phyloP scores from a whole-genome alignment of 306 rosid species.

The Cucurbita moschata region DNA sequence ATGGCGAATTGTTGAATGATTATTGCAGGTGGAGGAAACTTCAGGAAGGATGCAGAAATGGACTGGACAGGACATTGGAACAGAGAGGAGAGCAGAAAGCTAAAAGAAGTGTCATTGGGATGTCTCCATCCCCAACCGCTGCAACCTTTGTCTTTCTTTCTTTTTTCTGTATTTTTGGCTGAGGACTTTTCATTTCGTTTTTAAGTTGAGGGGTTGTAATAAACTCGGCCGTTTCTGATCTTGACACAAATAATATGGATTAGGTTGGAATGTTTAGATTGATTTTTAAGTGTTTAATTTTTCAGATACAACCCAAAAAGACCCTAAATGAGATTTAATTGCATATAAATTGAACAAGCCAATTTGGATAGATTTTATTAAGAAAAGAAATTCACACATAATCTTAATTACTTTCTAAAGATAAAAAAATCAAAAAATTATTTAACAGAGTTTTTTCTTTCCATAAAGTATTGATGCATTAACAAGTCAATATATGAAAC shows the following conservation, averaged over 20 bases:
- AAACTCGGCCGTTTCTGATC: not conserved
- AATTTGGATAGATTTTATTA: no score
- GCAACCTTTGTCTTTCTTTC: not conserved
- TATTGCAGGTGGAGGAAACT: constrained; percentile 40
- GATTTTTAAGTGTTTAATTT: no score
- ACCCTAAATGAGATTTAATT: not conserved
- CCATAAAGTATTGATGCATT: no score
- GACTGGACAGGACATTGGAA: constrained; percentile 2
- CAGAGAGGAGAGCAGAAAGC: not conserved
- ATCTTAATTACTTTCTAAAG: no score
- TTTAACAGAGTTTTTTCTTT: no score
- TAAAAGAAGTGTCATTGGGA: not conserved
- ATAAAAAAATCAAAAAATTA: no score
- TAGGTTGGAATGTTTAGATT: not conserved
- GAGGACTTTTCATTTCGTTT: not conserved
- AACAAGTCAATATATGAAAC: no score
- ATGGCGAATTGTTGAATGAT: not conserved
- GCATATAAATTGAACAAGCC: no score
- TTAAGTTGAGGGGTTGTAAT: not conserved
- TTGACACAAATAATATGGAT: not conserved
- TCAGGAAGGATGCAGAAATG: constrained; percentile 22
- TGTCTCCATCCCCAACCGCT: not conserved
- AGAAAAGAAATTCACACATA: no score
- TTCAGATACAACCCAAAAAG: no score
- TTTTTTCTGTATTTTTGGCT: not conserved